Base-by-base conservation (phyloP, 345 rosid species). In the Moricandia moricandioides region DNA sequence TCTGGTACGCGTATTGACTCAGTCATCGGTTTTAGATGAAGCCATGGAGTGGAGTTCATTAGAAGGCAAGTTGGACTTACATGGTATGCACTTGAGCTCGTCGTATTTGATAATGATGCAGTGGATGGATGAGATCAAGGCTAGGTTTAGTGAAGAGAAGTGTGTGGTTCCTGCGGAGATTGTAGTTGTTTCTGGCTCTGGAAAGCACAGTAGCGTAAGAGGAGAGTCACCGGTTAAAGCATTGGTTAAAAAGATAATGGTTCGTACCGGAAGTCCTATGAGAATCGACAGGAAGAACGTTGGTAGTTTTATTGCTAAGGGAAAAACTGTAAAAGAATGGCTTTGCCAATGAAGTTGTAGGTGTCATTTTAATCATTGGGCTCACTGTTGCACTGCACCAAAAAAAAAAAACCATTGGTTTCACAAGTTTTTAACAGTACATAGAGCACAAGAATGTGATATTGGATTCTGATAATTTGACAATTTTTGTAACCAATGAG, bases 21-120 rank as follows among this genome's bases (percentile, higher is more conserved):
- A 17, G 49, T 87, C 87, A 2, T 74, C 81, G 0, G 90, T 89
- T 33, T 62, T 94, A 79, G 72, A 79, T 16, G 86, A 84, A 52
- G 84, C 84, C 0, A 83, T 84, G 77, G 82, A 78, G 73, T 88
- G 93, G 93, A 71, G 65, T 62, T 62, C 73, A 2, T 72, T 43
- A 16, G 95, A 89, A 43, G 83, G 74, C 11, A 91, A 91, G 83
- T 40, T 94, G 86, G 96, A 94, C 73, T 83, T 93, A 72, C 98
- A 94, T 76, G 95, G 97, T 33, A 86, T 89, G 95, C 93, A 91
- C 74, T 74, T 81, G 30, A 82, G 86, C 62, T 69, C 97, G 2
- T 88, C 97, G 13, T 94, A 91, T 75, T 52, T 89, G 84, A 84
- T 87, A 71, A 69, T 85, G 83, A 31, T 94, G 64, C 85, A 84